Conservation (phyloP, 345 rosid genomes). For the Ricinus communis region DNA sequence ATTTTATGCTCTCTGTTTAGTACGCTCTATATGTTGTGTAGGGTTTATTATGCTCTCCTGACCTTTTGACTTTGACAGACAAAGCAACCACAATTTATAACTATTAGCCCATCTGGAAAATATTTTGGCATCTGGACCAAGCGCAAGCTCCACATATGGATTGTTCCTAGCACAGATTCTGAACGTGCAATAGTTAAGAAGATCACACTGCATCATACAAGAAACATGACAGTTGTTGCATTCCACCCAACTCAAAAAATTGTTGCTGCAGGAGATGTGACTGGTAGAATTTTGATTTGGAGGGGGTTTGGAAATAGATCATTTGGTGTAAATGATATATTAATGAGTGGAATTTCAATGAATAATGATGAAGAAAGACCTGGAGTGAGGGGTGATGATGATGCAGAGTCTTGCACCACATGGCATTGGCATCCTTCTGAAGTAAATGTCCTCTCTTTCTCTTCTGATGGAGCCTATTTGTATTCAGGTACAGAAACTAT, state of each 20-base stretch:
- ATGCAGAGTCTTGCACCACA: slow-evolving; percentile 88
- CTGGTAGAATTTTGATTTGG: slow-evolving; percentile 92
- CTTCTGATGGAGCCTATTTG: slow-evolving; percentile 89
- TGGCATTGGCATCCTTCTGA: slow-evolving; percentile 90
- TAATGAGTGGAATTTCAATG: slow-evolving; percentile 24
- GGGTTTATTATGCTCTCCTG: slow-evolving; percentile 3
- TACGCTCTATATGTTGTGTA: not conserved
- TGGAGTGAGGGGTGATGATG: slow-evolving; percentile 89
- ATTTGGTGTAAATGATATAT: slow-evolving; percentile 34
- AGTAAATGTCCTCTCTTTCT: slow-evolving; percentile 69
- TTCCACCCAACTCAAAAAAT: slow-evolving; percentile 82
- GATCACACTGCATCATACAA: slow-evolving; percentile 81
- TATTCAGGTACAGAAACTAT: slow-evolving; percentile 62
- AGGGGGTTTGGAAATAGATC: slow-evolving; percentile 71
- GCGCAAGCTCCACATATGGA: slow-evolving; percentile 67
- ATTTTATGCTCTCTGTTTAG: not conserved
- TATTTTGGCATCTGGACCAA: slow-evolving; percentile 61
- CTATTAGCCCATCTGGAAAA: slow-evolving; percentile 57
- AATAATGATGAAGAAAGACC: slow-evolving; percentile 65
- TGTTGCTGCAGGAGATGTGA: slow-evolving; percentile 85
- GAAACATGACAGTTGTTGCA: slow-evolving; percentile 58
- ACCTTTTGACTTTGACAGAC: slow-evolving; percentile 43
- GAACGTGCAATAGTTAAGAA: slow-evolving; percentile 44
- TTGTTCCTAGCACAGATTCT: slow-evolving; percentile 55
- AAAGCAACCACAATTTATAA: slow-evolving; percentile 53